Conservation (phyloP, 768 basidiomycete genomes). For the Phanerodontia chrysosporium region DNA sequence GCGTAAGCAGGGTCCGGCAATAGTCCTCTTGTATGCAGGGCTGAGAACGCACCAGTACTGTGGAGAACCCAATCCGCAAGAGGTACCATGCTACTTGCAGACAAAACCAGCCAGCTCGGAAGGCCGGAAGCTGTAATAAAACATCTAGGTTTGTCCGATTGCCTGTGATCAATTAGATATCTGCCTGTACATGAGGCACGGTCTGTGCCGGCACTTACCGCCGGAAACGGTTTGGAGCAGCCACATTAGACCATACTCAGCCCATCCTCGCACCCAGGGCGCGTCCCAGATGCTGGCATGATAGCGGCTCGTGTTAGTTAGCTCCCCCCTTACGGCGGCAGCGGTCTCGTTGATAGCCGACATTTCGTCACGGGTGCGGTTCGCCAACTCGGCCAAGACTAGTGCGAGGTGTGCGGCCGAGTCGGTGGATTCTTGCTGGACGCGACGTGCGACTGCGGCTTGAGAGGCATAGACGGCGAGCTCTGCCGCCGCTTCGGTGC, state of each 20-base stretch:
- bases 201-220: conserved; percentile 12
- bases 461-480: conserved; percentile 30
- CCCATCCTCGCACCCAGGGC: conserved; percentile 12
- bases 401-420: conserved; percentile 34
- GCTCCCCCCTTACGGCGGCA: conserved; percentile 26
- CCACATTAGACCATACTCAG: conserved; percentile 7
- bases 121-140: conserved; percentile 24
- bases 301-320: conserved; percentile 14
- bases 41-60: conserved; percentile 34
- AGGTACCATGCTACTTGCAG: conserved; percentile 11
- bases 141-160: conserved; percentile 26
- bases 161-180: conserved; percentile 18
- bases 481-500: conserved; percentile 20
- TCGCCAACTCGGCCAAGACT: conserved; percentile 34
- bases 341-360: conserved; percentile 45
- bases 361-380: conserved; percentile 39
- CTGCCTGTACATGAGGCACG: not conserved
- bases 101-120: conserved; percentile 24
- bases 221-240: conserved; percentile 14
- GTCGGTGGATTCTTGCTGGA: conserved; percentile 34
- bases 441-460: conserved; percentile 28
- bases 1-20: not conserved
- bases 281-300: not conserved
- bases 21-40: not conserved
- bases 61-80: conserved; percentile 32